phyloP scores from a whole-genome alignment of 331 rosid genomes.

The Malus hybrid region DNA sequence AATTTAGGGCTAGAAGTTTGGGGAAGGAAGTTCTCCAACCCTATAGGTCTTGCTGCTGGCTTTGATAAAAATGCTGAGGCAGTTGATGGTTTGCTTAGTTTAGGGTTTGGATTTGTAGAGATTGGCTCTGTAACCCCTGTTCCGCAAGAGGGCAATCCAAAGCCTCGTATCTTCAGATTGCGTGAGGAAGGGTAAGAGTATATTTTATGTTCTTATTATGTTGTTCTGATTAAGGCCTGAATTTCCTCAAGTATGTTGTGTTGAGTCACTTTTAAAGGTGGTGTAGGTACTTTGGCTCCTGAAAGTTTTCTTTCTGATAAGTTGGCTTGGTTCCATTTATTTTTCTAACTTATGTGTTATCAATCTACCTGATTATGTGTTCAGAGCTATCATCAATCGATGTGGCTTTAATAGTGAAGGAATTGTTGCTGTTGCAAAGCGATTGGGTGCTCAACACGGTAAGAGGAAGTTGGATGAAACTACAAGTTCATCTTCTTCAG shows the following conservation, averaged over 20 bases:
- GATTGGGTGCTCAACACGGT: conserved; percentile 93
- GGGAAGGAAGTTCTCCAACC: conserved; percentile 96
- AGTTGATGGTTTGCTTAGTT: conserved; percentile 78
- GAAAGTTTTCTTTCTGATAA: neutral
- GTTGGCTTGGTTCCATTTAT: neutral
- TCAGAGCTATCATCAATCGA: conserved; percentile 91
- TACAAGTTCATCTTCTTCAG: conserved; percentile 49
- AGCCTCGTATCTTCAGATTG: conserved; percentile 89
- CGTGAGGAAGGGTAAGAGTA: conserved; percentile 58
- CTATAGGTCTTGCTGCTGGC: conserved; percentile 99
- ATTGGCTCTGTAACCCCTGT: conserved; percentile 96
- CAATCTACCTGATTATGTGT: conserved; percentile 20
- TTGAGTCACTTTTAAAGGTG: neutral
- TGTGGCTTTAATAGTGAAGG: conserved; percentile 97
- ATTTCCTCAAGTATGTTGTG: neutral
- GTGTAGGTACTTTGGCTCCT: conserved; percentile 11
- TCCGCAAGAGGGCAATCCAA: conserved; percentile 95
- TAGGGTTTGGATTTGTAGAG: conserved; percentile 95
- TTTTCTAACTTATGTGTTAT: conserved; percentile 14
- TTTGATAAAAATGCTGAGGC: conserved; percentile 97
- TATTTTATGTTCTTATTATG: neutral
- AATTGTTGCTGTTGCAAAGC: conserved; percentile 93
- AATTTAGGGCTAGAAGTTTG: conserved; percentile 78
- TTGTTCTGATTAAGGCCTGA: neutral
- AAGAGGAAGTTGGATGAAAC: conserved; percentile 94